phyloP scores from a whole-genome alignment of 2,329 filamentous ascomycete genomes.

The Daldinia eschscholtzii region DNA sequence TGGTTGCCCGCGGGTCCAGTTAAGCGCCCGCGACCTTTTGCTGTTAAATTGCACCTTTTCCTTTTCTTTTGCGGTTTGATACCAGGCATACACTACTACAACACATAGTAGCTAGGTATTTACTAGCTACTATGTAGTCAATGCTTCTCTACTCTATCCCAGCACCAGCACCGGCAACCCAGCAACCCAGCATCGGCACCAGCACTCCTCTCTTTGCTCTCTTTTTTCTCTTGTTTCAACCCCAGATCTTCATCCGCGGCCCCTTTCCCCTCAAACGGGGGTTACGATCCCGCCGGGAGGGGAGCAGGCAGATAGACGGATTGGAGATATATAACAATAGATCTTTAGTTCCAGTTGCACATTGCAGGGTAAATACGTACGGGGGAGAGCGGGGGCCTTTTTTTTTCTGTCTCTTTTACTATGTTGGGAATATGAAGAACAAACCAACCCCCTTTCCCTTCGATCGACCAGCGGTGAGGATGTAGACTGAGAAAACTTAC shows the following conservation, averaged over 20 bases:
- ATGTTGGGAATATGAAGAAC: slow-evolving; percentile 15
- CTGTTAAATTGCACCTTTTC: slow-evolving; percentile 38
- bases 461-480: slow-evolving; percentile 30
- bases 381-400: neutral
- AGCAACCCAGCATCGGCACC: neutral
- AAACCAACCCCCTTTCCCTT: neutral
- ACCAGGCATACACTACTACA: neutral
- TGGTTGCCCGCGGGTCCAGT: slow-evolving; percentile 33
- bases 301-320: neutral
- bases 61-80: slow-evolving; percentile 14
- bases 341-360: neutral
- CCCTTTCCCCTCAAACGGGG: slow-evolving; percentile 15
- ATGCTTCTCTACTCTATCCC: neutral
- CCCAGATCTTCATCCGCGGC: slow-evolving; percentile 19
- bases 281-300: slow-evolving; percentile 25
- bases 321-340: neutral
- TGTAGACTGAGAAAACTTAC: slow-evolving; percentile 8
- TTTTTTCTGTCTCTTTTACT: slow-evolving; percentile 10
- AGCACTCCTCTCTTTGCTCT: neutral
- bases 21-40: slow-evolving; percentile 48
- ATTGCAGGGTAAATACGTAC: slow-evolving; percentile 6
- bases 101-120: neutral
- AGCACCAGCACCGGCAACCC: neutral
- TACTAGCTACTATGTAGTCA: neutral
- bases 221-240: slow-evolving; percentile 8